Conservation (phyloP, 2,329 filamentous ascomycete genomes). For the Dryadomyces sulphureus region DNA sequence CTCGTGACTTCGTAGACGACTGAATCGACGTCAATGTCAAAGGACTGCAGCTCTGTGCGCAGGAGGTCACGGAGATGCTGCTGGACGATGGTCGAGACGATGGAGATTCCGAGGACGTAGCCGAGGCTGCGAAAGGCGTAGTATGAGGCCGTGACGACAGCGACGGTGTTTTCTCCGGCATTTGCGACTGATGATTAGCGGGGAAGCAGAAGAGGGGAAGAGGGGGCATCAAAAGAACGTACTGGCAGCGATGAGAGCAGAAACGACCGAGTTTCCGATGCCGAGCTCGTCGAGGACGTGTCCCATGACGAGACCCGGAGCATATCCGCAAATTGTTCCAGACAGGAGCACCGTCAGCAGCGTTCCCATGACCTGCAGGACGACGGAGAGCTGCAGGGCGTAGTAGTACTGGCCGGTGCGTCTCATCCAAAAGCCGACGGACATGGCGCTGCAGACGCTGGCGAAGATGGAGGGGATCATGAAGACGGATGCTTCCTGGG, state of each 20-base stretch:
- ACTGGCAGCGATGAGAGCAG: not conserved
- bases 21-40: not conserved
- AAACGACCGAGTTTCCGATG: not conserved
- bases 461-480: not conserved
- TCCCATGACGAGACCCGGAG: not conserved
- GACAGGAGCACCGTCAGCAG: not conserved
- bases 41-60: not conserved
- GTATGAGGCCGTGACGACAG: not conserved
- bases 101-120: not conserved
- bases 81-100: not conserved
- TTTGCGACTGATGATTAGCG: too few relatives aligned
- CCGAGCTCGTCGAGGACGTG: not conserved
- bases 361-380: not conserved
- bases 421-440: not conserved
- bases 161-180: not conserved
- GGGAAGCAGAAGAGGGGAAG: too few relatives aligned
- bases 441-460: not conserved
- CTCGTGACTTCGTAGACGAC: not conserved
- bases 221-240: not conserved
- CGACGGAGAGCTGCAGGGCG: not conserved
- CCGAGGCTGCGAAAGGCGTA: not conserved
- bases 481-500: not conserved
- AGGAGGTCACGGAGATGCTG: not conserved
- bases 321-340: not conserved
- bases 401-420: not conserved